Percentiles rank a stretch among this genome's conserved stretches.
These are phyloP conservation scores for Chlorella sp. DNA, from an alignment of 139 green algal genomes.

Conservation along the genomic window DNA sequence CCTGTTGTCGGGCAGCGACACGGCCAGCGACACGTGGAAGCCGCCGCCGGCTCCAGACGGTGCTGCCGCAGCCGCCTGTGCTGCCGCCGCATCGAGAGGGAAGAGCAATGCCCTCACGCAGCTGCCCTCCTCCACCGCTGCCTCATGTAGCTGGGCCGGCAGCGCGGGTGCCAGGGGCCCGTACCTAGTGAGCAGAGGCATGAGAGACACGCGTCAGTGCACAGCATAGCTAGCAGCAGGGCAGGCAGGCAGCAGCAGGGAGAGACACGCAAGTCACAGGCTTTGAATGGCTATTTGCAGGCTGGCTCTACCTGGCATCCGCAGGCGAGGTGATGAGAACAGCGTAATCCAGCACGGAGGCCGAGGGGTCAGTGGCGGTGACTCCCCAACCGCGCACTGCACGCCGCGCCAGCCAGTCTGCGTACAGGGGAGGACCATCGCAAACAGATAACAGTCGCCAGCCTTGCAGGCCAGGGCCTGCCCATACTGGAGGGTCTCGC, in stretches of 20 bases:
- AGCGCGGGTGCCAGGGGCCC: neutral
- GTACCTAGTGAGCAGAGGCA: too few species aligned
- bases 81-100: neutral
- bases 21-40: too few species aligned
- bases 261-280: too few species aligned
- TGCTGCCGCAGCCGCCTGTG: too few species aligned
- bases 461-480: neutral
- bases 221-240: too few species aligned
- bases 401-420: constrained; percentile 22
- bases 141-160: neutral
- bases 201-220: too few species aligned
- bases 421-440: neutral
- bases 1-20: too few species aligned
- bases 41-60: too few species aligned
- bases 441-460: neutral
- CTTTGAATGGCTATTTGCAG: too few species aligned
- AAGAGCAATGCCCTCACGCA: constrained; percentile 41
- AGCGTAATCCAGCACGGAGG: constrained; percentile 28
- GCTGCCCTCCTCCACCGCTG: neutral
- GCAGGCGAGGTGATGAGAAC: constrained; percentile 47
- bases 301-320: constrained; percentile 49
- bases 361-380: constrained; percentile 23
- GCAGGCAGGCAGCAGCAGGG: too few species aligned
- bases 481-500: neutral
- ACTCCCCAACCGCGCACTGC: constrained; percentile 27